Conservation (phyloP, 1,139 yeast species). For the Zygosaccharomyces sapae region DNA sequence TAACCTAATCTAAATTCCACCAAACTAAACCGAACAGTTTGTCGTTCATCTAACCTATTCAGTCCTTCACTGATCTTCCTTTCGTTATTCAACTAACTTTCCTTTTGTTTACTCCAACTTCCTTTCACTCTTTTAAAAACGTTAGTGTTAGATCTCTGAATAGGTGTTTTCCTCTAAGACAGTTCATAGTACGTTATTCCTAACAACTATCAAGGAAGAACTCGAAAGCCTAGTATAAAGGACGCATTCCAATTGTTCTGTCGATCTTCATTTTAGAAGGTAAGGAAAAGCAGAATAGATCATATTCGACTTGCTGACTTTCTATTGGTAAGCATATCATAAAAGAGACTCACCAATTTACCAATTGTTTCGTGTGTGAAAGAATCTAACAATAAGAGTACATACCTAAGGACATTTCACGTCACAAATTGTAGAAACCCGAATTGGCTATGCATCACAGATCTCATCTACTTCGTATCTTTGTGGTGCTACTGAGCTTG, state of each 20-base stretch:
- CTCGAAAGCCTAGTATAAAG: neutral
- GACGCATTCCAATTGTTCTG: neutral
- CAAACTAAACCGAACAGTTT: neutral
- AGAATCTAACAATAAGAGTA: too few relatives aligned
- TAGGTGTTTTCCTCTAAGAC: neutral
- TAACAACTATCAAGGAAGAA: neutral
- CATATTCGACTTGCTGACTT: too few relatives aligned
- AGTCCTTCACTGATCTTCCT: neutral
- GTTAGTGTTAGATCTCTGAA: neutral
- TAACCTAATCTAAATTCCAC: neutral
- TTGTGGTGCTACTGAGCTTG: slow-evolving; percentile 5
- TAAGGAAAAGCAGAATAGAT: too few relatives aligned
- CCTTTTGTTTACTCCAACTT: neutral
- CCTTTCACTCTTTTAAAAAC: neutral
- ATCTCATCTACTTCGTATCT: slow-evolving; percentile 1
- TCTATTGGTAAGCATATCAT: too few relatives aligned
- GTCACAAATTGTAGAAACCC: neutral
- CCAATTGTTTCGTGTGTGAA: too few relatives aligned
- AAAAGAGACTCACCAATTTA: too few relatives aligned
- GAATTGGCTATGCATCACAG: neutral
- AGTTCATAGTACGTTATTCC: neutral
- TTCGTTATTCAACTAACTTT: neutral
- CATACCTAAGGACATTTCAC: too few relatives aligned
- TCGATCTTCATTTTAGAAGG: neutral
- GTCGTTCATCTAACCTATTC: neutral